Evolutionary conservation across 2,329 filamentous ascomycete species (phyloP).

Genomic region (Venturia asperata): DNA sequence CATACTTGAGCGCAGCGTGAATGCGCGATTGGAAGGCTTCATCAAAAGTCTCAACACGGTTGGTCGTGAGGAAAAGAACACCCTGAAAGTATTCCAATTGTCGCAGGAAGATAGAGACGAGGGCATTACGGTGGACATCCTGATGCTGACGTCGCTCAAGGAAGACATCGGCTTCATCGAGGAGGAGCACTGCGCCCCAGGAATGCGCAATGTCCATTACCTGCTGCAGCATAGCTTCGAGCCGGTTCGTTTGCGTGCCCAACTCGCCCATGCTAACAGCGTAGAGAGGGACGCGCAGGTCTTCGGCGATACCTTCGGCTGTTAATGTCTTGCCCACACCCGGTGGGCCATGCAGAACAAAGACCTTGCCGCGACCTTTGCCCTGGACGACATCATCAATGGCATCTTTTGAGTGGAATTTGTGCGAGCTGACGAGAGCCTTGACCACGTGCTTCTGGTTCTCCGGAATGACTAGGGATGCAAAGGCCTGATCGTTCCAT

Average conservation of each 20-base stretch:
- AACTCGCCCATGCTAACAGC: conserved; percentile 77
- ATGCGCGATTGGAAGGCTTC: conserved; percentile 86
- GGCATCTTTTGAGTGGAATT: conserved; percentile 70
- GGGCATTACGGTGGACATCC: conserved; percentile 76
- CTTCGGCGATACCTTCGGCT: conserved; percentile 76
- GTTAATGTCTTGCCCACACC: conserved; percentile 87
- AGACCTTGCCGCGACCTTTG: conserved; percentile 79
- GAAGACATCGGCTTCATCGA: conserved; percentile 61
- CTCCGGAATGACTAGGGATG: conserved; percentile 64
- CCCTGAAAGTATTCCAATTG: conserved; percentile 88
- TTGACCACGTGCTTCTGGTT: conserved; percentile 61
- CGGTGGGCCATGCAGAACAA: conserved; percentile 75
- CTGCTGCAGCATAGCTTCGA: conserved; percentile 72
- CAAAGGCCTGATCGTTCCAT: conserved; percentile 79
- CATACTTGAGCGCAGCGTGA: conserved; percentile 77
- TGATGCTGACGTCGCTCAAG: conserved; percentile 75
- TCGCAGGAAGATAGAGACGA: conserved; percentile 81
- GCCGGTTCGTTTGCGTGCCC: conserved; percentile 64
- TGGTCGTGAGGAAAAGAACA: conserved; percentile 83
- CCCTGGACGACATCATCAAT: conserved; percentile 68
- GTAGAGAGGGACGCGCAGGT: conserved; percentile 74
- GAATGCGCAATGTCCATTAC: conserved; percentile 79
- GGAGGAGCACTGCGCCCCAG: conserved; percentile 77
- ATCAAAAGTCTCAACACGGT: conserved; percentile 81
- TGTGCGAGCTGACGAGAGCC: conserved; percentile 76